A percentile compares a stretch with the other conserved stretches of the same genome.
Conservation (phyloP, 1,284 basidiomycete species). For the Ustanciosporium gigantosporum region DNA sequence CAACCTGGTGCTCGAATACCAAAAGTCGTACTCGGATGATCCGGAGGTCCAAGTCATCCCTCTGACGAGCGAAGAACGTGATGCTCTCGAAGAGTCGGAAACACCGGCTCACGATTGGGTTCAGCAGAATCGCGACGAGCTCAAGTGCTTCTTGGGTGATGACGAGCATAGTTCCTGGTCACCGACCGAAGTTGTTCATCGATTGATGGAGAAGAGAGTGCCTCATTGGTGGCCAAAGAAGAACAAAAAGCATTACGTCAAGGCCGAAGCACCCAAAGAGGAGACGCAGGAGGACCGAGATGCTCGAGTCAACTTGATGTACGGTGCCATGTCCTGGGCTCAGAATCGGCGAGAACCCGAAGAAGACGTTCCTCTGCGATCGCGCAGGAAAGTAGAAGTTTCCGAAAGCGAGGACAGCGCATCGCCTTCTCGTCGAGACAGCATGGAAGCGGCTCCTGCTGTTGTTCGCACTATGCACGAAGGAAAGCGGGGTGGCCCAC, state of each 20-base stretch:
- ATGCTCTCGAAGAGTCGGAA: constrained; percentile 25
- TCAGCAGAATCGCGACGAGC: constrained; percentile 32
- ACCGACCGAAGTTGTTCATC: constrained; percentile 23
- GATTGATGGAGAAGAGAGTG: constrained; percentile 37
- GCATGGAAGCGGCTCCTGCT: constrained; percentile 1
- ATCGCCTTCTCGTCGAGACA: background rate
- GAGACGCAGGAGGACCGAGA: constrained; percentile 34
- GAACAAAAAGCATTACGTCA: constrained; percentile 28
- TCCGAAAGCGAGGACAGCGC: background rate
- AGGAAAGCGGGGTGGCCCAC: constrained; percentile 4
- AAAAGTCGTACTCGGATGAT: constrained; percentile 41
- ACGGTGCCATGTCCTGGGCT: constrained; percentile 40
- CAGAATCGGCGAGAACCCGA: constrained; percentile 12
- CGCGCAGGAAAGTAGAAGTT: background rate
- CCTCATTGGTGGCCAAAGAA: constrained; percentile 27
- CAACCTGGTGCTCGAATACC: constrained; percentile 55
- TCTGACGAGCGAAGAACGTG: constrained; percentile 42
- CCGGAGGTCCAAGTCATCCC: constrained; percentile 49
- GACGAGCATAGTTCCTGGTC: constrained; percentile 36
- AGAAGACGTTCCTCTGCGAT: constrained; percentile 5
- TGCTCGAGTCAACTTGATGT: constrained; percentile 28
- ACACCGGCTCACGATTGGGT: constrained; percentile 48
- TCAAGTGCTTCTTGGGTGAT: constrained; percentile 36
- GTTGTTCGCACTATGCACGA: constrained; percentile 7
- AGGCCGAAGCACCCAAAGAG: constrained; percentile 17